Percentiles rank a stretch among this genome's conserved stretches.
Evolutionary conservation across 441 rosid species (phyloP).

Genomic region (Viola pubescens): DNA sequence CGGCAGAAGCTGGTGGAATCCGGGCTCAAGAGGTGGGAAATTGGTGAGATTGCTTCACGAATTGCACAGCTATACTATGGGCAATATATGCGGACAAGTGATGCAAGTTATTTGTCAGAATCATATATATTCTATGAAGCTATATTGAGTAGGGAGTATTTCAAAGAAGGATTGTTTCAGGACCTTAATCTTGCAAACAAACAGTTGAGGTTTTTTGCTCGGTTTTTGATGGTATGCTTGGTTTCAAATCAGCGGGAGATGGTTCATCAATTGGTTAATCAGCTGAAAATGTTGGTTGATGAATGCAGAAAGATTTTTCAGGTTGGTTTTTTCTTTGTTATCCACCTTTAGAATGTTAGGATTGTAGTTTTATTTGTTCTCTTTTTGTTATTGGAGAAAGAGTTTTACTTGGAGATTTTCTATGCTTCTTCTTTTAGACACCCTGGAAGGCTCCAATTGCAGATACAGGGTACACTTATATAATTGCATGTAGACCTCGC

Average conservation of each 20-base stretch:
- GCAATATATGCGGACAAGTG: slow-evolving; percentile 89
- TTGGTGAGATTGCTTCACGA: slow-evolving; percentile 92
- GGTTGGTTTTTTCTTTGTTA: slow-evolving; percentile 33
- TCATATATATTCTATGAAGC: slow-evolving; percentile 90
- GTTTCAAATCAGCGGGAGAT: slow-evolving; percentile 71
- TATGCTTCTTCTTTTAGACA: no score
- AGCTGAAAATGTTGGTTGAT: slow-evolving; percentile 70
- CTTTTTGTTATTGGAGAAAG: background rate
- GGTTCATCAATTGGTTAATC: slow-evolving; percentile 80
- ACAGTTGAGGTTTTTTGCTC: slow-evolving; percentile 78
- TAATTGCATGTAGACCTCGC: background rate
- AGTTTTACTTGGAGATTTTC: no score
- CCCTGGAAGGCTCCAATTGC: background rate
- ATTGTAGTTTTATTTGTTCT: background rate
- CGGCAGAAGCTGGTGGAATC: slow-evolving; percentile 84
- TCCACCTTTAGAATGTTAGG: no score
- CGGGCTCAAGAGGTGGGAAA: slow-evolving; percentile 96
- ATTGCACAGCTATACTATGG: slow-evolving; percentile 96
- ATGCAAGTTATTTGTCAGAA: slow-evolving; percentile 68
- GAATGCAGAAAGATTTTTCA: slow-evolving; percentile 88
- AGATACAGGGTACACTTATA: background rate
- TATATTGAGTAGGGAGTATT: slow-evolving; percentile 72
- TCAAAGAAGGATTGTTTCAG: slow-evolving; percentile 76
- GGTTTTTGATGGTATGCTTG: slow-evolving; percentile 90
- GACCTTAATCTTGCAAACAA: slow-evolving; percentile 80